phyloP scores from a whole-genome alignment of 768 basidiomycete species.

The Filobasidium floriforme region DNA sequence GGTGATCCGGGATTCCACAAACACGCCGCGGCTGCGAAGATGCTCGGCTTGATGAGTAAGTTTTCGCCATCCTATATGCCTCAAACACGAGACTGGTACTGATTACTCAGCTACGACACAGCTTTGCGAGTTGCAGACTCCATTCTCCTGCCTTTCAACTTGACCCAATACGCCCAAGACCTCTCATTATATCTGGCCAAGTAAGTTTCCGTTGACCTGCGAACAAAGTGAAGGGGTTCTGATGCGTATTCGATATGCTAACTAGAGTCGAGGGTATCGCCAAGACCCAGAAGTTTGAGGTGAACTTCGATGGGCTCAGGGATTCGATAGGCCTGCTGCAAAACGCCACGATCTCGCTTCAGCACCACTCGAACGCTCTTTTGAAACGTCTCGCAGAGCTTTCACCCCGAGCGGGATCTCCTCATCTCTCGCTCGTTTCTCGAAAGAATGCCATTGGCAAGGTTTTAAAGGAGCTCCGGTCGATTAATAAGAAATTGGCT shows the following conservation, averaged over 20 bases:
- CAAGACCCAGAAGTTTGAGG: neutral
- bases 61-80: neutral
- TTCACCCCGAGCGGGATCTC: conserved; percentile 20
- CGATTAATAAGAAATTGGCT: conserved; percentile 40
- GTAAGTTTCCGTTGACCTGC: conserved; percentile 51
- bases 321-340: conserved; percentile 40
- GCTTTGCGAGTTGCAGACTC: conserved; percentile 54
- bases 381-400: conserved; percentile 33
- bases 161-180: conserved; percentile 60
- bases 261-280: neutral
- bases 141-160: conserved; percentile 59
- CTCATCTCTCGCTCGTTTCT: neutral
- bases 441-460: conserved; percentile 39
- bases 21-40: conserved; percentile 61
- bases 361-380: conserved; percentile 30
- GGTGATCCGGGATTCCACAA: conserved; percentile 49
- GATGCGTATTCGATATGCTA: conserved; percentile 1
- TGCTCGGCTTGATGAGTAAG: conserved; percentile 52
- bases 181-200: conserved; percentile 53
- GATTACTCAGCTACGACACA: neutral
- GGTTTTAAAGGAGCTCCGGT: conserved; percentile 37
- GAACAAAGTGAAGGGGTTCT: neutral
- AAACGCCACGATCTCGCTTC: conserved; percentile 40
- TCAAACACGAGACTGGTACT: neutral
- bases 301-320: conserved; percentile 39